Evolutionary conservation across 2,329 filamentous ascomycete species (phyloP), one percentile per base, ranked within the genome.

Genomic region (Pseudocercospora fuligena): DNA sequence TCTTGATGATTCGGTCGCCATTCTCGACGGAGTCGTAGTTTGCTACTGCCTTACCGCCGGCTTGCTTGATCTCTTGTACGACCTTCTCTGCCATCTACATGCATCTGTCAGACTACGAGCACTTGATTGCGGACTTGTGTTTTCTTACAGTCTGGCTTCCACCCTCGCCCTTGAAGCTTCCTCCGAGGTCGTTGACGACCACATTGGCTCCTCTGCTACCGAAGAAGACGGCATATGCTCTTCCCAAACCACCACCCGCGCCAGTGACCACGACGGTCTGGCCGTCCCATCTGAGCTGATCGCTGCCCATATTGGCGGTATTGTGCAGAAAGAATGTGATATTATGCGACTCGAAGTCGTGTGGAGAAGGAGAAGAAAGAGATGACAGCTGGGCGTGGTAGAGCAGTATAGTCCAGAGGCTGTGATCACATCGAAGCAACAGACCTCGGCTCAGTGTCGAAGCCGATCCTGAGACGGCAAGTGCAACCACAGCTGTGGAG

Each of bases 21-120:
- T 94, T 87, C 84, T 95, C 92, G 82, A 97, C 94, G 79, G 88
- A 89, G 84, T 99, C 92, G 86, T 98, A 98, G 87, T 97, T 98
- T 81, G 94, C 93, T 59, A 97, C 94, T 67, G 95, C 95, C 82
- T 97, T 96, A 80, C 95, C 95, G 80, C 95, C 95, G 61, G 90
- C 91, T 78, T 89, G 86, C 81, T 90, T 93, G 81, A 94, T 94
- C 83, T 93, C 90, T 74, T 92, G 84, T 78, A 94, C 91, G 66
- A 94, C 91, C 56, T 90, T 87, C 86, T 96, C 92, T 75, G 92
- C 92, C 70, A 91, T 90, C 91, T 94, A 66, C 11, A 56, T 21
- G 66, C 25, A 53, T 40, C 29, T 36, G 57, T 68, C 53, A 71
- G 67, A 63, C 14, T 59, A 29, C 21, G 14, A 14, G 7, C 29